Evolutionary conservation across 2,329 filamentous ascomycete genomes (phyloP).

Genomic region (Hyphodiscus sp.): DNA sequence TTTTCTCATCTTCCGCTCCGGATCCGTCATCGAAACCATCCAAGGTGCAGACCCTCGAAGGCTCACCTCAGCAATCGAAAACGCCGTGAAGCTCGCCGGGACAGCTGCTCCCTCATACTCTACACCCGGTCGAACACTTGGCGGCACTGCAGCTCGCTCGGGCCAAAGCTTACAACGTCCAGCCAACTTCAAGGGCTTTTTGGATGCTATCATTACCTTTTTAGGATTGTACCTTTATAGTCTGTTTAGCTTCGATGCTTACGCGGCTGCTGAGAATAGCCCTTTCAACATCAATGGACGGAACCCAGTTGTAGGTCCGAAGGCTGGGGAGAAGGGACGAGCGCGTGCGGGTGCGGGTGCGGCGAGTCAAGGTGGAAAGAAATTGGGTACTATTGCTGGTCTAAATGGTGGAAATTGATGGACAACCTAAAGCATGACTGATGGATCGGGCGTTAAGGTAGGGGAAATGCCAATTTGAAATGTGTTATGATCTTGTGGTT

Average conservation of each 20-base stretch:
- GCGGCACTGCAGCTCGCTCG: constrained; percentile 36
- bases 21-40: constrained; percentile 66
- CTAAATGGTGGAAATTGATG: background rate
- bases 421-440: background rate
- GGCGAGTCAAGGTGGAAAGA: constrained; percentile 24
- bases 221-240: constrained; percentile 56
- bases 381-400: constrained; percentile 29
- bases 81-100: constrained; percentile 49
- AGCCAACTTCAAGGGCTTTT: constrained; percentile 36
- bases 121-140: constrained; percentile 51
- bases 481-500: background rate
- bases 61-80: constrained; percentile 70
- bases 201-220: constrained; percentile 47
- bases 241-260: constrained; percentile 58
- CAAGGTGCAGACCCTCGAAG: constrained; percentile 73
- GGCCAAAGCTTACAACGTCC: constrained; percentile 20
- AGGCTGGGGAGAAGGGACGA: constrained; percentile 16
- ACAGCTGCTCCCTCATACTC: constrained; percentile 43
- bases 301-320: constrained; percentile 23
- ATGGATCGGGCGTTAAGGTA: background rate
- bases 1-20: constrained; percentile 82
- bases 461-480: background rate
- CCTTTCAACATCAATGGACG: constrained; percentile 45
- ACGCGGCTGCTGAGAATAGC: constrained; percentile 53
- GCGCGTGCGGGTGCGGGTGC: no score